Conservation (phyloP, 1,284 basidiomycete genomes). For the Flammula alnicola region DNA sequence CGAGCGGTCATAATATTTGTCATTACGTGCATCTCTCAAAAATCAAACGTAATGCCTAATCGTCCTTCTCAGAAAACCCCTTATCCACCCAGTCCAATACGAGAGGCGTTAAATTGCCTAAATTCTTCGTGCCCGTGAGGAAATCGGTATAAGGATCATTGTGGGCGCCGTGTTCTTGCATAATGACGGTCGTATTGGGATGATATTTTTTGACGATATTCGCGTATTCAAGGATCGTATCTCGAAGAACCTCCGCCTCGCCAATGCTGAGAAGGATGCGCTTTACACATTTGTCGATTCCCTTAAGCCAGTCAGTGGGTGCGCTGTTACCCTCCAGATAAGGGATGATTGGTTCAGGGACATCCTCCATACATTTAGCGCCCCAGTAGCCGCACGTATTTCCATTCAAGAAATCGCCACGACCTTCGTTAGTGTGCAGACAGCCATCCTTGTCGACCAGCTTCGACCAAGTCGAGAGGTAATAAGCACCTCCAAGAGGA, state of each 20-base stretch:
- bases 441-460: conserved; percentile 14
- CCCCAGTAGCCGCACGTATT: conserved; percentile 28
- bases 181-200: conserved; percentile 30
- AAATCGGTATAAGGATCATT: conserved; percentile 35
- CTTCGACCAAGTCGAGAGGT: conserved; percentile 45
- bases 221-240: conserved; percentile 40
- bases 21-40: no score
- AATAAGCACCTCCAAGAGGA: conserved; percentile 35
- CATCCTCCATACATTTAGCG: conserved; percentile 25
- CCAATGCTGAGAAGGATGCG: conserved; percentile 42
- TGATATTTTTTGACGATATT: conserved; percentile 32
- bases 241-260: conserved; percentile 38
- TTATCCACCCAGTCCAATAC: conserved; percentile 28
- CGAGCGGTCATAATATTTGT: no score
- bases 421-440: conserved; percentile 30
- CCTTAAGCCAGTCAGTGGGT: conserved; percentile 40
- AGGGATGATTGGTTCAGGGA: conserved; percentile 27
- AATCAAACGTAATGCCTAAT: background rate
- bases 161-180: conserved; percentile 40
- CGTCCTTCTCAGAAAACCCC: conserved; percentile 10
- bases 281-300: conserved; percentile 33
- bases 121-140: conserved; percentile 21
- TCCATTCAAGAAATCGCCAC: conserved; percentile 34
- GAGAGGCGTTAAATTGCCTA: conserved; percentile 23
- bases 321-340: conserved; percentile 39